Percentiles rank a stretch among this genome's conserved stretches.
phyloP scores from a whole-genome alignment of 495 filamentous ascomycete genomes.

The Haplographium delicatum region DNA sequence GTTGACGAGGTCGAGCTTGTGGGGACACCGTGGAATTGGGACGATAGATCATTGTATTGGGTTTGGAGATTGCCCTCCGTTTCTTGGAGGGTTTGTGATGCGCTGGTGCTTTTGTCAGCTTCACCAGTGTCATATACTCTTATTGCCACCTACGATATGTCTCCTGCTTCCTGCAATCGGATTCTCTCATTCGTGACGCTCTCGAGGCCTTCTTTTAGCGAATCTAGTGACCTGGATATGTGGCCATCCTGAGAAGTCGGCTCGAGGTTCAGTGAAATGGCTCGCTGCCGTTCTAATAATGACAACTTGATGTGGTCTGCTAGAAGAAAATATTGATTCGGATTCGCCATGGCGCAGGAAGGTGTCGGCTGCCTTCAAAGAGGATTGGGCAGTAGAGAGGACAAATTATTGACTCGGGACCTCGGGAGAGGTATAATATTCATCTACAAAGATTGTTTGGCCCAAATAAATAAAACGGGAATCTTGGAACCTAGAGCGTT shows the following conservation, averaged over 20 bases:
- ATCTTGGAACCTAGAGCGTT: slow-evolving; percentile 3
- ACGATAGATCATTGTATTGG: slow-evolving; percentile 53
- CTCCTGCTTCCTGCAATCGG: slow-evolving; percentile 54
- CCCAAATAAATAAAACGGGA: background rate
- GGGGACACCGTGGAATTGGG: slow-evolving; percentile 57
- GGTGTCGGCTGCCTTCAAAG: background rate
- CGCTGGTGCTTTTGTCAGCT: slow-evolving; percentile 30
- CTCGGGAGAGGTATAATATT: background rate
- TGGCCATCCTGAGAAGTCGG: slow-evolving; percentile 82
- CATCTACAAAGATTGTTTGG: background rate
- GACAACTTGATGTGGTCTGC: slow-evolving; percentile 77
- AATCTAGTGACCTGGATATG: slow-evolving; percentile 83
- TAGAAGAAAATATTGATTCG: slow-evolving; percentile 65
- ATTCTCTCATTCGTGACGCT: slow-evolving; percentile 61
- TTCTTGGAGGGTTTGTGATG: slow-evolving; percentile 38
- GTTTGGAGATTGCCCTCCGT: slow-evolving; percentile 47
- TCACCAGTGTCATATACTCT: too few relatives aligned
- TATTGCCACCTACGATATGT: slow-evolving; percentile 46
- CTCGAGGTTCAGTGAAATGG: slow-evolving; percentile 79
- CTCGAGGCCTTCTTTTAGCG: slow-evolving; percentile 77
- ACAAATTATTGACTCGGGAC: background rate
- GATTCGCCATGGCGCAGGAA: slow-evolving; percentile 39
- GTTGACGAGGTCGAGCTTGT: slow-evolving; percentile 39
- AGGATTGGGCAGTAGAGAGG: background rate
- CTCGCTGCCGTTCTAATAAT: slow-evolving; percentile 82